A percentile compares a stretch with the other conserved stretches of the same genome.
Evolutionary conservation across 148 eudicot genomes (phyloP).

Genomic region (Selenicereus undatus): DNA sequence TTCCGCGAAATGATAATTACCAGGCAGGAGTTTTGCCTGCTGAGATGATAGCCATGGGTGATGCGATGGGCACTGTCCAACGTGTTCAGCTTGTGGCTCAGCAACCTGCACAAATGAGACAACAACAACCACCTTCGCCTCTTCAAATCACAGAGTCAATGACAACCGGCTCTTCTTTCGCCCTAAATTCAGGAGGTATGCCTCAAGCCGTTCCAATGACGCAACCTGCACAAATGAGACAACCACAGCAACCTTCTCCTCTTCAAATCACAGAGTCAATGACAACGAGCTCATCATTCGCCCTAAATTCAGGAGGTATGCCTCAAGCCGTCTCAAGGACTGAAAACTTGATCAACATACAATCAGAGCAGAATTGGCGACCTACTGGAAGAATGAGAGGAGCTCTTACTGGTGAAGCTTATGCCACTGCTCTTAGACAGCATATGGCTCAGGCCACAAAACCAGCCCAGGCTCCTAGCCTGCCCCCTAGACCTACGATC

Average conservation of each 20-base stretch:
- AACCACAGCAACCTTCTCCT: constrained; percentile 23
- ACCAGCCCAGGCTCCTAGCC: constrained; percentile 34
- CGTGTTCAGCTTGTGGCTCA: constrained; percentile 28
- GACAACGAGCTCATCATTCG: constrained; percentile 26
- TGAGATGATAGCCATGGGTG: constrained; percentile 10
- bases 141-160: constrained; percentile 28
- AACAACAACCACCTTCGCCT: constrained; percentile 23
- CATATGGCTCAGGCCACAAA: constrained; percentile 48
- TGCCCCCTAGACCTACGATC: constrained; percentile 17
- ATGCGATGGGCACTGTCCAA: constrained; percentile 30
- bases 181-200: constrained; percentile 19
- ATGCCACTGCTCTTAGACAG: constrained; percentile 55
- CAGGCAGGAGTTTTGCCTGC: constrained; percentile 24
- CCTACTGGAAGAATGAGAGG: constrained; percentile 92
- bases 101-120: constrained; percentile 29
- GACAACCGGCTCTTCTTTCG: constrained; percentile 26
- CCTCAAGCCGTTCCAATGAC: constrained; percentile 34
- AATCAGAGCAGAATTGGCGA: constrained; percentile 54
- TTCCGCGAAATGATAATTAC: constrained; percentile 27
- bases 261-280: constrained; percentile 28
- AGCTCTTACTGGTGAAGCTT: constrained; percentile 62
- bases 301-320: constrained; percentile 20
- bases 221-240: constrained; percentile 17
- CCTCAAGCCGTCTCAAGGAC: constrained; percentile 35
- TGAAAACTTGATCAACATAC: constrained; percentile 37